Evolutionary conservation across 371 early-diverging fungal species (phyloP).

Genomic region (Lichtheimia hyalospora): DNA sequence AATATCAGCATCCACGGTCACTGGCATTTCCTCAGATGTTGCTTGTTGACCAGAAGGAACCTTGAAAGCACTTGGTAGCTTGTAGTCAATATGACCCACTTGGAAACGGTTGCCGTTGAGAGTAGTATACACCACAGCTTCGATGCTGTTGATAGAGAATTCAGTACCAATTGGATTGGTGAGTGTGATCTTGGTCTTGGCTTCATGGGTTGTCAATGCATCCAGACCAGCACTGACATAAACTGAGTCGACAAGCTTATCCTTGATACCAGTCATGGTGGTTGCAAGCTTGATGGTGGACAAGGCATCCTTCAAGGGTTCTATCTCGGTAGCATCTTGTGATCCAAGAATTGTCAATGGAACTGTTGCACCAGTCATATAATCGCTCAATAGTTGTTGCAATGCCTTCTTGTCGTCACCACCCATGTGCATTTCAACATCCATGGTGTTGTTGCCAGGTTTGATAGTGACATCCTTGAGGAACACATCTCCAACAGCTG

Average conservation of each 20-base stretch:
- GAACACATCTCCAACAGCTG: slow-evolving; percentile 19
- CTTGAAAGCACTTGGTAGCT: slow-evolving; percentile 20
- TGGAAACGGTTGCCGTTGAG: slow-evolving; percentile 1
- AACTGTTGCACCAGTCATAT: slow-evolving; percentile 39
- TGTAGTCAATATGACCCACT: slow-evolving; percentile 24
- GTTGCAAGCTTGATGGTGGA: slow-evolving; percentile 38
- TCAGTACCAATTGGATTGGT: slow-evolving; percentile 49
- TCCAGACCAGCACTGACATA: slow-evolving; percentile 15
- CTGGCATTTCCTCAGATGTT: slow-evolving; percentile 17
- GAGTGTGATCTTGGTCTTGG: slow-evolving; percentile 39
- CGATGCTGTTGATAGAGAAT: slow-evolving; percentile 32
- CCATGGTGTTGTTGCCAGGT: slow-evolving; percentile 24
- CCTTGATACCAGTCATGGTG: slow-evolving; percentile 35
- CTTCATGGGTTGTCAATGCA: slow-evolving; percentile 15
- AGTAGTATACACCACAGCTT: slow-evolving; percentile 19
- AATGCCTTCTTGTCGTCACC: slow-evolving; percentile 15
- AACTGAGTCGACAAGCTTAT: slow-evolving; percentile 21
- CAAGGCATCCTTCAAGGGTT: slow-evolving; percentile 46
- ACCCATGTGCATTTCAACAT: slow-evolving; percentile 27
- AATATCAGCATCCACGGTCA: slow-evolving; percentile 18
- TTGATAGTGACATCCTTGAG: slow-evolving; percentile 29
- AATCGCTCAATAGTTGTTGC: slow-evolving; percentile 30
- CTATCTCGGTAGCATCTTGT: slow-evolving; percentile 31
- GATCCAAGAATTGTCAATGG: slow-evolving; percentile 42
- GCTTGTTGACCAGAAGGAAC: slow-evolving; percentile 27